Base-by-base conservation (phyloP, 306 rosid genomes). In the Cucurbita argyrosperma region DNA sequence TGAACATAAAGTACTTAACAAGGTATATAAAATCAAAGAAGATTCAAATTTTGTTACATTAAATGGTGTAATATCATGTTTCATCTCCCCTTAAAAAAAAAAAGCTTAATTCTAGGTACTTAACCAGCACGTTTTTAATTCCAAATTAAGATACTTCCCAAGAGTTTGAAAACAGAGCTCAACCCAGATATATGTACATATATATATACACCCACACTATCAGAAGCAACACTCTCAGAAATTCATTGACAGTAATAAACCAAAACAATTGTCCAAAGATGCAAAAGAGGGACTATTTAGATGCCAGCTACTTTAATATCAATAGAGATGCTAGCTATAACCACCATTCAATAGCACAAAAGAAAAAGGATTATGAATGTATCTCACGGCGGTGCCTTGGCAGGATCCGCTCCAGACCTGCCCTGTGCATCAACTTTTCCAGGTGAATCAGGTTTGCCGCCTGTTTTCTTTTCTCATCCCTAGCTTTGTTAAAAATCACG, bases 391-490 rank as follows among this genome's bases (percentile, higher is more conserved):
- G 57, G 74, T 30, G 74, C 45, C 74, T 70, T 70, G 60, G 60
- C 26, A 49, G 60, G 74, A 70, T 70, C 60, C 9, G 46, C 47
- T 26, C 26, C 47, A 50, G 47, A 16, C 74, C 59, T 51, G 59
- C 74, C 74, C 26, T 51, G 74, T 50, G 60, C 43, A 30, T 37
- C 47, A 35, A 70, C 74, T 16, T 70, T 70, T 51, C 74, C 74
- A 35, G 74, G 74, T 50, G 74, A 70, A 14, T 70, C 74, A 30
- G 60, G 74, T 35, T 70, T 70, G 15, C 74, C 74, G 16, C 74
- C 74, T 70, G 74, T 70, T 50, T 70, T 70, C 45, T 70, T n/a
- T n/a, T 70, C 60, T 70, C 74, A 70, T 70, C 74, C 51, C 74
- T 70, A 70, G 74, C 74, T 70, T 70, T 70, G 74, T 70, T 70